Evolutionary conservation across 768 basidiomycete genomes (phyloP).

Genomic region (Boletellus emodensis): DNA sequence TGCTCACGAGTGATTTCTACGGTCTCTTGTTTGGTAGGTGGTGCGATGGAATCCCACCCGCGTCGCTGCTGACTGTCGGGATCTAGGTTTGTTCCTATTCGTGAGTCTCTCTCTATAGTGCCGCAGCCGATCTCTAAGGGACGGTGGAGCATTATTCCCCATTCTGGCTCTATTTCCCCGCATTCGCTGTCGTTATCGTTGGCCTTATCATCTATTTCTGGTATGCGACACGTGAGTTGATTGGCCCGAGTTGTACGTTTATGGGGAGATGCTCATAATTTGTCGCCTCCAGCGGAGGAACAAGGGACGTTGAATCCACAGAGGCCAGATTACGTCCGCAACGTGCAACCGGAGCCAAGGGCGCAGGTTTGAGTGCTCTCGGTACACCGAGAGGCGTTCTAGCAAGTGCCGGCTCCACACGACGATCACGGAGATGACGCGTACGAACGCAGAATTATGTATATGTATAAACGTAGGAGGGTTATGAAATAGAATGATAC

Average conservation of each 20-base stretch:
- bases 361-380: constrained; percentile 14
- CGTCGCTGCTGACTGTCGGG: constrained; percentile 4
- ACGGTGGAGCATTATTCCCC: constrained; percentile 65
- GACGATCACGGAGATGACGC: background rate
- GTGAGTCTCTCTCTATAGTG: constrained; percentile 30
- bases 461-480: background rate
- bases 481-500: background rate
- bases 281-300: constrained; percentile 53
- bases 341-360: constrained; percentile 14
- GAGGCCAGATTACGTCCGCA: constrained; percentile 54
- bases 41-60: background rate
- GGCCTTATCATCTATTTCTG: constrained; percentile 87
- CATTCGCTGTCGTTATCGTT: constrained; percentile 64
- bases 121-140: constrained; percentile 1
- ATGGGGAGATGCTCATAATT: constrained; percentile 4
- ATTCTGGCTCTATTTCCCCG: constrained; percentile 86
- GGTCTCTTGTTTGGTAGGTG: constrained; percentile 66
- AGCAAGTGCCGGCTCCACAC: background rate
- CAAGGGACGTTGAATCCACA: constrained; percentile 62
- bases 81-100: constrained; percentile 48
- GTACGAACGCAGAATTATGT: background rate
- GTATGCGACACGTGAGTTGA: constrained; percentile 69
- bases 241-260: background rate
- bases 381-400: background rate
- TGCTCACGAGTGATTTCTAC: constrained; percentile 87